phyloP scores from a whole-genome alignment of 768 basidiomycete species.

The Chiua virens region DNA sequence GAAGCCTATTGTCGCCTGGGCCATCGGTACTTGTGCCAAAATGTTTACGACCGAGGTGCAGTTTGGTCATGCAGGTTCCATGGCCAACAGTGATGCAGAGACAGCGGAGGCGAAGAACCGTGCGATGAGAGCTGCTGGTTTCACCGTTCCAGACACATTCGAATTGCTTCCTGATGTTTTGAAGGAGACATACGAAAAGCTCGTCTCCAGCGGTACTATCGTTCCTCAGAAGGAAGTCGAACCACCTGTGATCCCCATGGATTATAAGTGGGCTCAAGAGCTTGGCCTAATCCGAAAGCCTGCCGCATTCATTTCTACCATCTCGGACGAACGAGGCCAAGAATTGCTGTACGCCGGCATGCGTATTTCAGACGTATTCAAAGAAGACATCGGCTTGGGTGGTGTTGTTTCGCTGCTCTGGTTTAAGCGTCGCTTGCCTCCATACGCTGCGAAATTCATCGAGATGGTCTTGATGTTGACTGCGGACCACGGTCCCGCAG shows the following conservation, averaged over 20 bases:
- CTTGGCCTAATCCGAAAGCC: constrained; percentile 98
- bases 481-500: constrained; percentile 96
- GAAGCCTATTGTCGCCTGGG: constrained; percentile 99
- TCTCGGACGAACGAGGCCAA: constrained; percentile 98
- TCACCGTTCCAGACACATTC: constrained; percentile 97
- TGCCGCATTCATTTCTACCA: constrained; percentile 98
- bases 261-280: constrained; percentile 99
- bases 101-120: constrained; percentile 98
- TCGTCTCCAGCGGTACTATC: constrained; percentile 71
- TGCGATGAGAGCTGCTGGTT: constrained; percentile 92
- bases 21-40: constrained; percentile 99
- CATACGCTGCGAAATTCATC: constrained; percentile 97
- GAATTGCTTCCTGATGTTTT: constrained; percentile 90
- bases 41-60: constrained; percentile 99
- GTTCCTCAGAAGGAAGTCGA: constrained; percentile 74
- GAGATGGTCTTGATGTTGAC: constrained; percentile 99
- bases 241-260: constrained; percentile 98
- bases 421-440: constrained; percentile 94
- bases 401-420: constrained; percentile 95
- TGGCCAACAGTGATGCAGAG: constrained; percentile 97
- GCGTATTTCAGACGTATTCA: constrained; percentile 98
- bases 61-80: constrained; percentile 97
- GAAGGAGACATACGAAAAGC: constrained; percentile 79
- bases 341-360: constrained; percentile 98
- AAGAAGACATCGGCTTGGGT: constrained; percentile 94